Conservation (phyloP, 371 early-diverging fungal genomes). For the Circinella minor region DNA sequence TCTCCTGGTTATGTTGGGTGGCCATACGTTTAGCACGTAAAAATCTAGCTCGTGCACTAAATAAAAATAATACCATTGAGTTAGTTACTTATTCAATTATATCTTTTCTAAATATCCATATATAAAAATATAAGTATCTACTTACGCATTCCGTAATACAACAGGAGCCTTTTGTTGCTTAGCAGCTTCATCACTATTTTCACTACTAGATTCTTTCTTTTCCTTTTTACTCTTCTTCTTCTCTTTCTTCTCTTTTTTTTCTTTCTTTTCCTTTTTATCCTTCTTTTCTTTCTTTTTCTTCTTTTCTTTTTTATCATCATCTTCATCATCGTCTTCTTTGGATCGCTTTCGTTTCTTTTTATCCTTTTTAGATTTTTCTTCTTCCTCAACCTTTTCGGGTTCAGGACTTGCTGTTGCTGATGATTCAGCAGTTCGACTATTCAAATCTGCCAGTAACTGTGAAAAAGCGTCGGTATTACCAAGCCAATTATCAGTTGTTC, state of each 20-base stretch:
- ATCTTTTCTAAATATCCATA: too few species aligned
- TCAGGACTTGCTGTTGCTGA: conserved; percentile 18
- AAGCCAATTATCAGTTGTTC: conserved; percentile 93
- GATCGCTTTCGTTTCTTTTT: conserved; percentile 32
- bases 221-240: conserved; percentile 19
- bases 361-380: conserved; percentile 22
- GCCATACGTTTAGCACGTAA: conserved; percentile 72
- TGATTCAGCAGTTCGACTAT: conserved; percentile 42
- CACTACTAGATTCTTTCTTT: conserved; percentile 33
- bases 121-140: conserved; percentile 8
- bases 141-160: conserved; percentile 62
- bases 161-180: conserved; percentile 26
- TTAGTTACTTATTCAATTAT: too few species aligned
- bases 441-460: conserved; percentile 81
- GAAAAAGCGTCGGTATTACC: conserved; percentile 88
- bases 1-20: conserved; percentile 49
- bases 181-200: conserved; percentile 26
- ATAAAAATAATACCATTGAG: not conserved
- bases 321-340: conserved; percentile 54
- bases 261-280: conserved; percentile 18
- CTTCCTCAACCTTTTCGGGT: conserved; percentile 42
- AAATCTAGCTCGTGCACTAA: conserved; percentile 74
- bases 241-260: conserved; percentile 30
- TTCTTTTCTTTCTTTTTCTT: conserved; percentile 28
- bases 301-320: conserved; percentile 27